phyloP scores from a whole-genome alignment of 768 basidiomycete genomes.

The Termitomyces bulborhizus region DNA sequence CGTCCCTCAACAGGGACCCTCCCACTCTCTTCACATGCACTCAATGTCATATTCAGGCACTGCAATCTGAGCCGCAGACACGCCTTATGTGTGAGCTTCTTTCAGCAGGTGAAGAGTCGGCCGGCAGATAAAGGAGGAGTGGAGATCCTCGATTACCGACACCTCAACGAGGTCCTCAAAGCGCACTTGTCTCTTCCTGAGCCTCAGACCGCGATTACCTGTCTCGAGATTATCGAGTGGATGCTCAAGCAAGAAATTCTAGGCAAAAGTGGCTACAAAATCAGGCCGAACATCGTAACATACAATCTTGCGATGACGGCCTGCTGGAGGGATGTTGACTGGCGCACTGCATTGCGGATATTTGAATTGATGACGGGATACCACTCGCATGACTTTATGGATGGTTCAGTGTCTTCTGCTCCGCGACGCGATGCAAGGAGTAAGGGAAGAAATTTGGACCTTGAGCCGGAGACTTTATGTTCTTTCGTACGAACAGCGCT shows the following conservation, averaged over 20 bases:
- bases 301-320: constrained; percentile 58
- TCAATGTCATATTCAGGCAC: constrained; percentile 49
- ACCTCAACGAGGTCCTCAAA: constrained; percentile 57
- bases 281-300: constrained; percentile 42
- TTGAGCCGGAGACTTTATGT: constrained; percentile 50
- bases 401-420: constrained; percentile 28
- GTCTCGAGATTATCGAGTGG: constrained; percentile 61
- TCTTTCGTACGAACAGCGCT: constrained; percentile 54
- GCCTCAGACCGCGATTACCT: constrained; percentile 35
- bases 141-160: constrained; percentile 40
- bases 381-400: constrained; percentile 46
- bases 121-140: constrained; percentile 30
- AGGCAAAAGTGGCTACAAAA: constrained; percentile 35
- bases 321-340: constrained; percentile 62
- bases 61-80: constrained; percentile 47
- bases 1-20: constrained; percentile 28
- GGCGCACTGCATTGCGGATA: constrained; percentile 46
- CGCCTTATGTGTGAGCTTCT: constrained; percentile 47
- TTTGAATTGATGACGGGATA: constrained; percentile 76
- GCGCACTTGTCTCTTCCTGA: constrained; percentile 41
- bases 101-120: constrained; percentile 50
- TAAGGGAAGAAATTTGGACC: constrained; percentile 37
- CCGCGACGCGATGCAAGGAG: constrained; percentile 37
- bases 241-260: constrained; percentile 53
- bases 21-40: constrained; percentile 37